Evolutionary conservation across 2,329 filamentous ascomycete species (phyloP).

Genomic region (Boeremia lycopersici): DNA sequence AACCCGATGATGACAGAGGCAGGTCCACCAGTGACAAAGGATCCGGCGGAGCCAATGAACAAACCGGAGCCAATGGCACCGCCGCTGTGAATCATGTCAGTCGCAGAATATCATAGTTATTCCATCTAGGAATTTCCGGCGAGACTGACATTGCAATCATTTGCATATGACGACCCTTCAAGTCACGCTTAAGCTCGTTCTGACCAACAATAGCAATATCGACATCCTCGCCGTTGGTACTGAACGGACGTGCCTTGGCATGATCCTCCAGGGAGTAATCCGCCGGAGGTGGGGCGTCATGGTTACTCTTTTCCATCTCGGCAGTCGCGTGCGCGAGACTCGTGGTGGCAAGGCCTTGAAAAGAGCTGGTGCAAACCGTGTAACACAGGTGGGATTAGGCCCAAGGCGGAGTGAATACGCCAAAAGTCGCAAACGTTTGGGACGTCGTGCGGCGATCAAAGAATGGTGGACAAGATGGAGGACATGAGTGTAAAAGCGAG

Average conservation of each 20-base stretch:
- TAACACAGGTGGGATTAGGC: not conserved
- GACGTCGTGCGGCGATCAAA: not conserved
- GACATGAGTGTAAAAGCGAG: not conserved
- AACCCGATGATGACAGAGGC: constrained; percentile 22
- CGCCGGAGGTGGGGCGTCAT: not conserved
- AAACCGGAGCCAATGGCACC: constrained; percentile 64
- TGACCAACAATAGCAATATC: constrained; percentile 3
- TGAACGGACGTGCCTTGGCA: constrained; percentile 5
- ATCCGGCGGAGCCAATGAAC: constrained; percentile 60
- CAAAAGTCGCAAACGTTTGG: not conserved
- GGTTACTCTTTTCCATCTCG: constrained; percentile 5
- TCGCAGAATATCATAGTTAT: not conserved
- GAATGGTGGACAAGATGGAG: not conserved
- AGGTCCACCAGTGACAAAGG: constrained; percentile 13
- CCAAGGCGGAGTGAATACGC: not conserved
- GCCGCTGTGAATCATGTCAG: constrained; percentile 37
- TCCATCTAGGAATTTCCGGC: not conserved
- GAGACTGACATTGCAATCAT: constrained; percentile 59
- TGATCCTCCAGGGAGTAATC: constrained; percentile 2
- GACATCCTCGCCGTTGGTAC: constrained; percentile 1
- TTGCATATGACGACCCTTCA: constrained; percentile 61
- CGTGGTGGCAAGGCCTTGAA: not conserved
- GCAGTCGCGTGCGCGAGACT: constrained; percentile 3
- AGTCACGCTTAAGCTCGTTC: constrained; percentile 4
- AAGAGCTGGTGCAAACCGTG: not conserved